Evolutionary conservation across 78 protist genomes (phyloP).

Genomic region (Dictyostelium citrinum): DNA sequence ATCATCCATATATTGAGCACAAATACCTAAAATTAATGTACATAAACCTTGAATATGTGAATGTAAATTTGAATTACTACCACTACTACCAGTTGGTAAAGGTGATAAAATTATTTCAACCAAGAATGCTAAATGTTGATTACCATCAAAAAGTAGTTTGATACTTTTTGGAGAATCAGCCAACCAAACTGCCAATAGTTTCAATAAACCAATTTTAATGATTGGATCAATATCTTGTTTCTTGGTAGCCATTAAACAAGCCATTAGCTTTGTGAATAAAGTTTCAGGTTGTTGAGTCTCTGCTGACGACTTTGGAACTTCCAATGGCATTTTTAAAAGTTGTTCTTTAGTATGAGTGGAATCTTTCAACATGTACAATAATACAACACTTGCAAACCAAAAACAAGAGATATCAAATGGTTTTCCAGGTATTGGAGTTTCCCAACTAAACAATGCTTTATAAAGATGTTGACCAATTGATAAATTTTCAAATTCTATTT

Average conservation of each 20-base stretch:
- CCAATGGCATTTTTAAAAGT: conserved; percentile 9
- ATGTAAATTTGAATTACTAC: background rate
- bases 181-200: conserved; percentile 57
- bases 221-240: conserved; percentile 41
- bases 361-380: conserved; percentile 1
- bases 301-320: conserved; percentile 28
- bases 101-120: conserved; percentile 50
- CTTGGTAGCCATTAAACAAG: background rate
- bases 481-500: conserved; percentile 20
- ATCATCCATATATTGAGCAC: conserved; percentile 23
- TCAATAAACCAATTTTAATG: conserved; percentile 38
- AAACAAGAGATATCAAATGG: conserved; percentile 16
- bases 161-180: conserved; percentile 40
- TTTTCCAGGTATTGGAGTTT: background rate
- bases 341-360: conserved; percentile 44
- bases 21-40: conserved; percentile 30
- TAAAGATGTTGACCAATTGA: conserved; percentile 66
- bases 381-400: conserved; percentile 40
- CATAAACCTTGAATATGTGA: conserved; percentile 53
- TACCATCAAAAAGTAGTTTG: background rate
- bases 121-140: conserved; percentile 30
- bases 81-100: background rate
- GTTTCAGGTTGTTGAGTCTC: background rate
- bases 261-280: conserved; percentile 22
- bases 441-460: conserved; percentile 38